Evolutionary conservation across 225 moss, liverwort and hornwort species (phyloP).

Genomic region (Physcomitrellopsis africana): DNA sequence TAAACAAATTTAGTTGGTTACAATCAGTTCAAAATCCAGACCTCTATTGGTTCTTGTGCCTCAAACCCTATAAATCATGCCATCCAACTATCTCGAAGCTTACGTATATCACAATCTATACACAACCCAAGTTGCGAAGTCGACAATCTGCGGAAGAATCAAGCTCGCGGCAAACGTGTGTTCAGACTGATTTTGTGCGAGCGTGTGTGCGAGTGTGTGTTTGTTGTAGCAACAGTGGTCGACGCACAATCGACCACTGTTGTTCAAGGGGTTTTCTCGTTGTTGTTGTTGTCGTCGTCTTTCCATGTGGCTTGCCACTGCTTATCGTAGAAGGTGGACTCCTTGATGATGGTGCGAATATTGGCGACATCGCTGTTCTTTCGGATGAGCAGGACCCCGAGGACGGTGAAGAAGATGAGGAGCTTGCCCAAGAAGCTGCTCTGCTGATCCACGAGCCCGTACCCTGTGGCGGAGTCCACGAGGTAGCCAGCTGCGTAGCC

Average conservation of each 20-base stretch:
- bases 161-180: too few relatives aligned
- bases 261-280: constrained; percentile 36
- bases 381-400: constrained; percentile 75
- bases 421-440: constrained; percentile 87
- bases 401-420: constrained; percentile 64
- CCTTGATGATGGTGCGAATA: constrained; percentile 68
- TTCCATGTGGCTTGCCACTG: constrained; percentile 97
- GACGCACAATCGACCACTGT: too few relatives aligned
- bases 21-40: too few relatives aligned
- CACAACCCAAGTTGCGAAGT: too few relatives aligned
- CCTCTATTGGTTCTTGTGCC: too few relatives aligned
- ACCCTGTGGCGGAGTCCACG: constrained; percentile 82
- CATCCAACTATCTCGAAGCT: too few relatives aligned
- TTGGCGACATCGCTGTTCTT: constrained; percentile 72
- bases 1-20: too few relatives aligned
- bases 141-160: too few relatives aligned
- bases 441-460: constrained; percentile 93
- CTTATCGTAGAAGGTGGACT: constrained; percentile 98
- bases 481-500: constrained; percentile 76
- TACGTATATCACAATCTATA: too few relatives aligned
- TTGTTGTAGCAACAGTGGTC: background rate
- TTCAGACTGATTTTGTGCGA: too few relatives aligned
- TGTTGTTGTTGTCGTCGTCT: constrained; percentile 37
- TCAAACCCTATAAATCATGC: too few relatives aligned
- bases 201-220: too few relatives aligned